Evolutionary conservation across 192 early-diverging fungal species (phyloP).

Genomic region (Backusella australiensis): DNA sequence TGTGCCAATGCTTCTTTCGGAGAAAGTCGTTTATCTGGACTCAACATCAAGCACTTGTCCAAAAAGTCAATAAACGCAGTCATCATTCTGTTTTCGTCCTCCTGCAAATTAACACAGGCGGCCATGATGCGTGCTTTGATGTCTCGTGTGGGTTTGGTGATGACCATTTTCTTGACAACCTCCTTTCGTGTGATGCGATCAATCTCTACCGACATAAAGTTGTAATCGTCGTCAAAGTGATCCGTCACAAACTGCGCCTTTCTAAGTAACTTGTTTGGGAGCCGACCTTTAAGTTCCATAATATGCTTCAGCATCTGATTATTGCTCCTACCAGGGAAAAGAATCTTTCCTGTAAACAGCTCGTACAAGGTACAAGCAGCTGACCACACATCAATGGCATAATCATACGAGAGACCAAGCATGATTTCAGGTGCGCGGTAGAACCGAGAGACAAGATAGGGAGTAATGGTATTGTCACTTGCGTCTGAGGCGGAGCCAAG

Average conservation of each 20-base stretch:
- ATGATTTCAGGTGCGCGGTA: slow-evolving; percentile 98
- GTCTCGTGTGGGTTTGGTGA: slow-evolving; percentile 69
- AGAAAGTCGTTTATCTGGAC: slow-evolving; percentile 87
- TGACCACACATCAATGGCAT: slow-evolving; percentile 93
- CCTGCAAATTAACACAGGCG: slow-evolving; percentile 46
- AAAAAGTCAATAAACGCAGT: slow-evolving; percentile 79
- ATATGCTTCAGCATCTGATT: slow-evolving; percentile 94
- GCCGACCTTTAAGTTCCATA: slow-evolving; percentile 92
- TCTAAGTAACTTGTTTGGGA: slow-evolving; percentile 80
- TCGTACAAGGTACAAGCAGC: slow-evolving; percentile 94
- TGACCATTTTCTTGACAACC: slow-evolving; percentile 61
- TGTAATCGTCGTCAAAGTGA: slow-evolving; percentile 84
- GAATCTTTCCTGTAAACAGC: slow-evolving; percentile 91
- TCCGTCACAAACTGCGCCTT: slow-evolving; percentile 77
- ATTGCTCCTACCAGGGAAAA: slow-evolving; percentile 92
- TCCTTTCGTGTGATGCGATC: slow-evolving; percentile 66
- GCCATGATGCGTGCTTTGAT: slow-evolving; percentile 63
- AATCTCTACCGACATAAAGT: slow-evolving; percentile 63
- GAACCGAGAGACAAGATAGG: slow-evolving; percentile 93
- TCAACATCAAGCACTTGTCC: slow-evolving; percentile 78
- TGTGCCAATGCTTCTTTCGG: slow-evolving; percentile 84
- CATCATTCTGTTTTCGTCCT: slow-evolving; percentile 60
- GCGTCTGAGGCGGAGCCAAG: slow-evolving; percentile 91
- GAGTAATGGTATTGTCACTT: slow-evolving; percentile 89
- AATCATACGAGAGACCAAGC: slow-evolving; percentile 85